A percentile compares a stretch with the other conserved stretches of the same genome.
Evolutionary conservation across 768 basidiomycete species (phyloP).

Genomic region (Termitomyces sp.): DNA sequence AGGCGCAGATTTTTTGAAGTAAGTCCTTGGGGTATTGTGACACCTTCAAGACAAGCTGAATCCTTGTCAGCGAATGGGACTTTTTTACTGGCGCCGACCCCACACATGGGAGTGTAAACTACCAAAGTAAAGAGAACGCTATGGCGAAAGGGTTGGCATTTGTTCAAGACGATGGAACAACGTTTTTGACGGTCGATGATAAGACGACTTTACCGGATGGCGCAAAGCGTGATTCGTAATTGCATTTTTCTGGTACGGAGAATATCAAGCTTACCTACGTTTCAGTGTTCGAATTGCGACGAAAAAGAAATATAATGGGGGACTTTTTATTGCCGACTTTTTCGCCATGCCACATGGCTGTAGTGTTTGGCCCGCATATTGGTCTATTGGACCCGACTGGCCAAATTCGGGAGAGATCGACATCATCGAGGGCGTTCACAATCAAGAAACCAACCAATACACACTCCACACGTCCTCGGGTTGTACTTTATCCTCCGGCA

Average conservation of each 20-base stretch:
- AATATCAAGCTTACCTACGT: slow-evolving; percentile 32
- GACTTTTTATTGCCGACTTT: slow-evolving; percentile 74
- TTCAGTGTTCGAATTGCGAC: slow-evolving; percentile 64
- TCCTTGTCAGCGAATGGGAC: slow-evolving; percentile 47
- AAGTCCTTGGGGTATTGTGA: slow-evolving; percentile 12
- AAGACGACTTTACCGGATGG: slow-evolving; percentile 40
- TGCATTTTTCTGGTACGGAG: background rate
- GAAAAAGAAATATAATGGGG: slow-evolving; percentile 55
- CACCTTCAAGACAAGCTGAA: background rate
- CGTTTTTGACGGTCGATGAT: slow-evolving; percentile 60
- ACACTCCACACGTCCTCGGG: slow-evolving; percentile 55
- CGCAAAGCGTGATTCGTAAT: slow-evolving; percentile 51
- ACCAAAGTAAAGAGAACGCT: slow-evolving; percentile 42
- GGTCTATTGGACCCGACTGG: slow-evolving; percentile 47
- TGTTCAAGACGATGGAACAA: slow-evolving; percentile 51
- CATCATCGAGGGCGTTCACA: slow-evolving; percentile 68
- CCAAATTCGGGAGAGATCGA: slow-evolving; percentile 61
- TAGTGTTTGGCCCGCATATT: slow-evolving; percentile 54
- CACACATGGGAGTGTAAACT: slow-evolving; percentile 65
- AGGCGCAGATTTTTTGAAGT: slow-evolving; percentile 61
- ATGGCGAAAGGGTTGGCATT: slow-evolving; percentile 49
- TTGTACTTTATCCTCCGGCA: slow-evolving; percentile 28
- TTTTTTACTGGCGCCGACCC: slow-evolving; percentile 64
- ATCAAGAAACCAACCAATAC: slow-evolving; percentile 51
- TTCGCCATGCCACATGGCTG: slow-evolving; percentile 68